phyloP scores from a whole-genome alignment of 495 filamentous ascomycete species.

The Talaromyces nanjingensis region DNA sequence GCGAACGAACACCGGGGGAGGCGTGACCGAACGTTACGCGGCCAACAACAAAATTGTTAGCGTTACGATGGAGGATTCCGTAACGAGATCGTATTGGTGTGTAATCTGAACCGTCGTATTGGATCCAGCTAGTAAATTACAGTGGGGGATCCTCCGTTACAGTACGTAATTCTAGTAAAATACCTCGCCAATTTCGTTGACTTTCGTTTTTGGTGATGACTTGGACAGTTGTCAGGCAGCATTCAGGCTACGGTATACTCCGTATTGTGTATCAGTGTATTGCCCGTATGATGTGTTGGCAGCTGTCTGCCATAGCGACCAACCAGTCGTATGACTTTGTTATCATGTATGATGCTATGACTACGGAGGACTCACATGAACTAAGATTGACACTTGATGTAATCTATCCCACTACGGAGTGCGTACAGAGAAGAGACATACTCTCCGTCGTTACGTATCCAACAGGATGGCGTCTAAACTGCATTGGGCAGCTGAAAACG shows the following conservation, averaged over 20 bases:
- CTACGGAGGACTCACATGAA: not conserved
- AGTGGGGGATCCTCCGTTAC: slow-evolving; percentile 1
- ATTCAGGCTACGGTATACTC: not conserved
- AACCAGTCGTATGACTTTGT: not conserved
- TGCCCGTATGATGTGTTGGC: not conserved
- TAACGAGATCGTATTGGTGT: not conserved
- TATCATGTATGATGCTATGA: not conserved
- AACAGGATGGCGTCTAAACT: not conserved
- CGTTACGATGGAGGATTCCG: not conserved
- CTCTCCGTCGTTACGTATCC: no score
- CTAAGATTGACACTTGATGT: not conserved
- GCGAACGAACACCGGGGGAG: not conserved
- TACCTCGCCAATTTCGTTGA: not conserved
- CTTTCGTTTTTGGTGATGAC: not conserved
- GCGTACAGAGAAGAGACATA: not conserved
- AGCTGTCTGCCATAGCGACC: not conserved
- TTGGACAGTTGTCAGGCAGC: not conserved
- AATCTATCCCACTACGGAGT: not conserved
- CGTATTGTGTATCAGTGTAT: not conserved
- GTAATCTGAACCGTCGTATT: slow-evolving; percentile 3
- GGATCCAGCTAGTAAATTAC: not conserved
- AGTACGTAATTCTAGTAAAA: no score
- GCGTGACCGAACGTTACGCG: not conserved
- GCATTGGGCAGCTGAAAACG: not conserved
- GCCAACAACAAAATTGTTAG: not conserved